These are phyloP conservation scores for Cercophora scortea DNA, from an alignment of 495 filamentous ascomycete species.

Conservation along the genomic window DNA sequence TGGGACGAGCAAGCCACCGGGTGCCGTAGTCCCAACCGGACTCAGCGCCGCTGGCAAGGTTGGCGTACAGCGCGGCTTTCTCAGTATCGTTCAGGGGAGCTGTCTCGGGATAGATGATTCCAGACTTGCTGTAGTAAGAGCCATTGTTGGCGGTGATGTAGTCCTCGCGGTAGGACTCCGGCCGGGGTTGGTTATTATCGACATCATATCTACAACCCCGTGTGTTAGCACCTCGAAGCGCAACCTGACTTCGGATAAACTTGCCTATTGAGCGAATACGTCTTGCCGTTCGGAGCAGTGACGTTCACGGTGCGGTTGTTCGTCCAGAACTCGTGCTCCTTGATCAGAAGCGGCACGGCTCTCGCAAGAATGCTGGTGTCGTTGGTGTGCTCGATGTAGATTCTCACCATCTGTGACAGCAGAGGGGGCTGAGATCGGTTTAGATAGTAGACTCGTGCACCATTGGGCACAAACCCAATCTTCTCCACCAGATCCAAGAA, in stretches of 20 bases:
- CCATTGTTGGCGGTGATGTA: slow-evolving; percentile 38
- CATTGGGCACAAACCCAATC: slow-evolving; percentile 45
- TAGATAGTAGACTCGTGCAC: slow-evolving; percentile 40
- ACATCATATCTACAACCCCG: slow-evolving; percentile 29
- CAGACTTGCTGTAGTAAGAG: slow-evolving; percentile 35
- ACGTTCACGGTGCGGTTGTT: slow-evolving; percentile 35
- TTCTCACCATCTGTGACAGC: slow-evolving; percentile 40
- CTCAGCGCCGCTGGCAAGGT: slow-evolving; percentile 43
- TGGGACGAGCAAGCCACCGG: slow-evolving; percentile 32
- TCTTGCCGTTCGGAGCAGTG: slow-evolving; percentile 21
- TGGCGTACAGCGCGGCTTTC: slow-evolving; percentile 32
- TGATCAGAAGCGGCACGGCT: slow-evolving; percentile 38
- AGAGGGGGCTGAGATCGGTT: slow-evolving; percentile 43
- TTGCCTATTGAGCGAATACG: slow-evolving; percentile 34
- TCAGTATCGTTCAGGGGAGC: slow-evolving; percentile 30
- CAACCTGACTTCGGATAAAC: background rate
- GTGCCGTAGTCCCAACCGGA: slow-evolving; percentile 40
- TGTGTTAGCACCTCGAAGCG: background rate
- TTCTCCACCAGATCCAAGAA: slow-evolving; percentile 42
- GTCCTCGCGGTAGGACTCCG: slow-evolving; percentile 43
- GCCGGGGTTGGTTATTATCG: slow-evolving; percentile 40
- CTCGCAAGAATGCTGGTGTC: slow-evolving; percentile 39
- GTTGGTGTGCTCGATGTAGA: slow-evolving; percentile 41
- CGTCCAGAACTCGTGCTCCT: slow-evolving; percentile 41
- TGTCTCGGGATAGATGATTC: slow-evolving; percentile 40